phyloP scores from a whole-genome alignment of 768 basidiomycete genomes.

The Termitomyces bulborhizus region DNA sequence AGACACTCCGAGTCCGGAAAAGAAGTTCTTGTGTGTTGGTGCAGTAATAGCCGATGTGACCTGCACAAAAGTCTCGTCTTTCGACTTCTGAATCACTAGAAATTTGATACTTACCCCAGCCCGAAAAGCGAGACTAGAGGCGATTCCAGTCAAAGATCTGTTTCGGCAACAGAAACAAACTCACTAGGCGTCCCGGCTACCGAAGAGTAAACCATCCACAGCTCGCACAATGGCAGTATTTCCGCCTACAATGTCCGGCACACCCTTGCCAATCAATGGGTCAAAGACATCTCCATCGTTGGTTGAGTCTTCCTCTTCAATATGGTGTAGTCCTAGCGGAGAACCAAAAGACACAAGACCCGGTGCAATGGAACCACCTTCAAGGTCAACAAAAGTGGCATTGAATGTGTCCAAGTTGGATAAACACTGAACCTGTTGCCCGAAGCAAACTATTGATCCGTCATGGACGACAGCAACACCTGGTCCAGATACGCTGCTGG shows the following conservation, averaged over 20 bases:
- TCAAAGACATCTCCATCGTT: slow-evolving; percentile 61
- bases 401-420: slow-evolving; percentile 12
- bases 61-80: slow-evolving; percentile 13
- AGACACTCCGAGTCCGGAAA: slow-evolving; percentile 58
- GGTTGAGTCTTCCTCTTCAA: slow-evolving; percentile 61
- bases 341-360: slow-evolving; percentile 70
- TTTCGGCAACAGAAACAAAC: slow-evolving; percentile 19
- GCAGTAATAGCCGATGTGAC: slow-evolving; percentile 59
- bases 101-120: slow-evolving; percentile 42
- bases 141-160: not conserved
- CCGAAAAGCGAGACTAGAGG: slow-evolving; percentile 55
- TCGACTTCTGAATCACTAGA: not conserved
- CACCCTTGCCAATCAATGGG: slow-evolving; percentile 32
- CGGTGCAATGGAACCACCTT: slow-evolving; percentile 62
- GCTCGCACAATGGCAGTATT: slow-evolving; percentile 50
- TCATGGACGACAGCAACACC: slow-evolving; percentile 35
- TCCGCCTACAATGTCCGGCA: slow-evolving; percentile 49
- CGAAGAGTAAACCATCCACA: slow-evolving; percentile 70
- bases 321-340: slow-evolving; percentile 64
- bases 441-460: slow-evolving; percentile 48
- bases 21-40: slow-evolving; percentile 47
- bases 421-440: slow-evolving; percentile 21
- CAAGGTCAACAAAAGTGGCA: slow-evolving; percentile 48
- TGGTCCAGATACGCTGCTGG: slow-evolving; percentile 11
- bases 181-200: slow-evolving; percentile 64